Conservation (phyloP, 345 rosid species). For the Physaria fendleri region DNA sequence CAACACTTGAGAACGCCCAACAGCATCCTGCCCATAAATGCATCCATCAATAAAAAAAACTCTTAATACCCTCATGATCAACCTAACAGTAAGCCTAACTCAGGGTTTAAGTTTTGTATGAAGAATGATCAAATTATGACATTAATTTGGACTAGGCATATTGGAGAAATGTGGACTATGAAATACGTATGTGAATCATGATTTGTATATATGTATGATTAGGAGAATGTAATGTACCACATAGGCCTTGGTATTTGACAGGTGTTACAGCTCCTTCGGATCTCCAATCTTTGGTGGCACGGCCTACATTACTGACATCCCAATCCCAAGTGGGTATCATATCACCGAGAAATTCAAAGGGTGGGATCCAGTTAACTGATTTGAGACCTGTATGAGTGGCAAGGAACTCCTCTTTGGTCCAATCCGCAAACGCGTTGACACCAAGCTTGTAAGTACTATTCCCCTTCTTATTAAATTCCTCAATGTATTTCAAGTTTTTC, state of each 20-base stretch:
- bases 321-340: slow-evolving; percentile 13
- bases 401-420: slow-evolving; percentile 40
- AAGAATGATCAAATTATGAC: not conserved
- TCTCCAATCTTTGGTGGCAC: slow-evolving; percentile 37
- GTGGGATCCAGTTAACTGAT: not conserved
- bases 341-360: not conserved
- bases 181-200: not conserved
- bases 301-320: slow-evolving; percentile 13
- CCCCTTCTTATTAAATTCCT: slow-evolving; percentile 28
- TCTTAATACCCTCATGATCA: not conserved
- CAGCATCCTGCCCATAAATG: slow-evolving; percentile 32
- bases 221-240: slow-evolving; percentile 22
- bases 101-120: not conserved
- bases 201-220: not conserved
- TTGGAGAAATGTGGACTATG: not conserved
- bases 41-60: not conserved
- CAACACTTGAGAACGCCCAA: slow-evolving; percentile 65
- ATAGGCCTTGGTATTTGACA: slow-evolving; percentile 37
- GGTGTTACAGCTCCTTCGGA: slow-evolving; percentile 37
- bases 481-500: slow-evolving; percentile 36
- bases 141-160: not conserved
- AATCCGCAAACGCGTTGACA: slow-evolving; percentile 41
- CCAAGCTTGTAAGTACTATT: slow-evolving; percentile 35
- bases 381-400: slow-evolving; percentile 32
- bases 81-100: slow-evolving; percentile 11